These are phyloP conservation scores for Truncatella angustata DNA, from an alignment of 2,329 filamentous ascomycete species.

Conservation along the genomic window DNA sequence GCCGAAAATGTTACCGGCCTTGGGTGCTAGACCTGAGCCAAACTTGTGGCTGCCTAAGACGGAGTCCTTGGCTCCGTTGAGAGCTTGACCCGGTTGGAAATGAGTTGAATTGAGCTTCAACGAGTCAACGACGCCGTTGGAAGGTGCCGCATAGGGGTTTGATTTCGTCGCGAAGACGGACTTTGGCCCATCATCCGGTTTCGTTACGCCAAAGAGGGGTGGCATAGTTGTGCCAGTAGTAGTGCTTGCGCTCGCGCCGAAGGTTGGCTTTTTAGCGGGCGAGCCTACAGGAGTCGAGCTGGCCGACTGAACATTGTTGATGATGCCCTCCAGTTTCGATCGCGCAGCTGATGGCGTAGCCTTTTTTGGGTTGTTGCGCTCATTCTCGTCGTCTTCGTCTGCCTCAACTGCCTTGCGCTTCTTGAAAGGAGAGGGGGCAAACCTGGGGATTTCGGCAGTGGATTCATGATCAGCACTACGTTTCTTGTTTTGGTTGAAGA, in stretches of 20 bases:
- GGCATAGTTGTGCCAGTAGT: neutral
- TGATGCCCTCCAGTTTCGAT: constrained; percentile 55
- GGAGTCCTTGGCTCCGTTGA: constrained; percentile 19
- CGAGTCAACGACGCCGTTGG: constrained; percentile 33
- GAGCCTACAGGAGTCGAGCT: constrained; percentile 27
- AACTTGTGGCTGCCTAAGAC: constrained; percentile 23
- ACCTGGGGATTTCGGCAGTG: constrained; percentile 31
- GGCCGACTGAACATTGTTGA: constrained; percentile 44
- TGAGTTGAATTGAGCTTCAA: constrained; percentile 39
- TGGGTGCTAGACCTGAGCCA: constrained; percentile 22
- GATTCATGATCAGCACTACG: constrained; percentile 40
- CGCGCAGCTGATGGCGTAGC: constrained; percentile 52
- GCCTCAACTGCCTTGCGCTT: constrained; percentile 49
- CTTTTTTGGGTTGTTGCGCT: constrained; percentile 51
- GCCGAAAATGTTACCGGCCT: constrained; percentile 54
- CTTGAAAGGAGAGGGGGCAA: constrained; percentile 38
- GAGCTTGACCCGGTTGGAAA: constrained; percentile 32
- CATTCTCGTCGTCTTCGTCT: constrained; percentile 44
- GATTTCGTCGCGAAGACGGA: constrained; percentile 26
- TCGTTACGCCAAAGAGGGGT: constrained; percentile 17
- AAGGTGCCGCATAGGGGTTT: constrained; percentile 31
- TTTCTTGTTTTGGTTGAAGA: constrained; percentile 46
- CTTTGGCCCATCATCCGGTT: constrained; percentile 14
- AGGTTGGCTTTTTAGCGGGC: constrained; percentile 20
- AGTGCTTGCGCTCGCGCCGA: constrained; percentile 12